Conservation (phyloP, 2,329 filamentous ascomycete species). For the Ophiobolus disseminans region DNA sequence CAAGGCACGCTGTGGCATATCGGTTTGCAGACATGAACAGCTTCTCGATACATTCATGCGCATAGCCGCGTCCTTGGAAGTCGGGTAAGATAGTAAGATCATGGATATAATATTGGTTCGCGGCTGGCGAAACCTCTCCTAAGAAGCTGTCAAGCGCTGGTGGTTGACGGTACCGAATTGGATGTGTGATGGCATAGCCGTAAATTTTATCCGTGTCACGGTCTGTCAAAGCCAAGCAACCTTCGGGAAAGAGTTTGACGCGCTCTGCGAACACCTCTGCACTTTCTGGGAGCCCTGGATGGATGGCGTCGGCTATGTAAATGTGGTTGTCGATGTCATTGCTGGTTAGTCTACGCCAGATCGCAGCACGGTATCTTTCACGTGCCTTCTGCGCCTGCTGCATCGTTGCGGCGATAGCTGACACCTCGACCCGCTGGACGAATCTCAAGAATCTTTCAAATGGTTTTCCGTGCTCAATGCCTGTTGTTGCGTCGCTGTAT, state of each 20-base stretch:
- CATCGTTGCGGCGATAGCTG: too few relatives aligned
- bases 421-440: too few relatives aligned
- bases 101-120: slow-evolving; percentile 29
- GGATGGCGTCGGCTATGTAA: slow-evolving; percentile 14
- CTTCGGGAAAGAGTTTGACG: slow-evolving; percentile 17
- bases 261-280: slow-evolving; percentile 23
- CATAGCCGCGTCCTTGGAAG: slow-evolving; percentile 12
- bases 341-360: background rate
- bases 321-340: slow-evolving; percentile 10
- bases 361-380: too few relatives aligned
- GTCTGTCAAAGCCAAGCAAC: slow-evolving; percentile 20
- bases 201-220: slow-evolving; percentile 3
- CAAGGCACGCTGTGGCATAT: slow-evolving; percentile 12
- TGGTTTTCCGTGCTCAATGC: too few relatives aligned
- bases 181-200: slow-evolving; percentile 28
- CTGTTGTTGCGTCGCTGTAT: too few relatives aligned
- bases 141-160: slow-evolving; percentile 18
- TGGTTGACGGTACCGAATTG: slow-evolving; percentile 13
- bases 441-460: too few relatives aligned
- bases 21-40: slow-evolving; percentile 6
- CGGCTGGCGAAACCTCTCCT: slow-evolving; percentile 6
- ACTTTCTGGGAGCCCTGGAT: slow-evolving; percentile 23
- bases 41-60: slow-evolving; percentile 5
- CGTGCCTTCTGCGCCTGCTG: too few relatives aligned
- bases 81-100: slow-evolving; percentile 25